A percentile compares a stretch with the other conserved stretches of the same genome.
phyloP scores from a whole-genome alignment of 495 filamentous ascomycete species.

The Neurospora discreta region DNA sequence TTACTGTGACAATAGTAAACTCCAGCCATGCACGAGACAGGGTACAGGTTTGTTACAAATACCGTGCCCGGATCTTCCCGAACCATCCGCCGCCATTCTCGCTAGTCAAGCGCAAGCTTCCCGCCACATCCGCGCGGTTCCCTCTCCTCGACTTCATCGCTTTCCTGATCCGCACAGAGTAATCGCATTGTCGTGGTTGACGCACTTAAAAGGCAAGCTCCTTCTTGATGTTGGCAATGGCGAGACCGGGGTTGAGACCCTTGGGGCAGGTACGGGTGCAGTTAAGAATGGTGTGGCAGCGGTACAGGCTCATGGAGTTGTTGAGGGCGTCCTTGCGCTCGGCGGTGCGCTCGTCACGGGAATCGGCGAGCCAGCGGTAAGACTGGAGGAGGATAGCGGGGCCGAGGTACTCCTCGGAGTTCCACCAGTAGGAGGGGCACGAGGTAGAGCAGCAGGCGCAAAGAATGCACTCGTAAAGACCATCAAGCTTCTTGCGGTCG shows the following conservation, averaged over 20 bases:
- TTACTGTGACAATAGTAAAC: slow-evolving; percentile 24
- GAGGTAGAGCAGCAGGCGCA: slow-evolving; percentile 99
- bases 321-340: slow-evolving; percentile 84
- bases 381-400: slow-evolving; percentile 93
- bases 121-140: neutral
- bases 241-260: slow-evolving; percentile 88
- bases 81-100: neutral
- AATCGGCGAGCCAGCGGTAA: slow-evolving; percentile 92
- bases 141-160: neutral
- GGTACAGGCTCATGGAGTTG: slow-evolving; percentile 97
- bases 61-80: slow-evolving; percentile 7
- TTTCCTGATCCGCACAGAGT: neutral
- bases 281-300: slow-evolving; percentile 98
- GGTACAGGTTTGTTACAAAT: slow-evolving; percentile 23
- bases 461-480: slow-evolving; percentile 97
- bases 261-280: slow-evolving; percentile 95
- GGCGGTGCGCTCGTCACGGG: slow-evolving; percentile 74
- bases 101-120: neutral
- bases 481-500: slow-evolving; percentile 93
- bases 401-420: slow-evolving; percentile 93
- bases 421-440: slow-evolving; percentile 99
- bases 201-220: slow-evolving; percentile 62
- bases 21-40: slow-evolving; percentile 23
- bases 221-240: slow-evolving; percentile 98
- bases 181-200: neutral